Evolutionary conservation across 2,329 filamentous ascomycete genomes (phyloP).

Genomic region (Raffaelea ambrosiae): DNA sequence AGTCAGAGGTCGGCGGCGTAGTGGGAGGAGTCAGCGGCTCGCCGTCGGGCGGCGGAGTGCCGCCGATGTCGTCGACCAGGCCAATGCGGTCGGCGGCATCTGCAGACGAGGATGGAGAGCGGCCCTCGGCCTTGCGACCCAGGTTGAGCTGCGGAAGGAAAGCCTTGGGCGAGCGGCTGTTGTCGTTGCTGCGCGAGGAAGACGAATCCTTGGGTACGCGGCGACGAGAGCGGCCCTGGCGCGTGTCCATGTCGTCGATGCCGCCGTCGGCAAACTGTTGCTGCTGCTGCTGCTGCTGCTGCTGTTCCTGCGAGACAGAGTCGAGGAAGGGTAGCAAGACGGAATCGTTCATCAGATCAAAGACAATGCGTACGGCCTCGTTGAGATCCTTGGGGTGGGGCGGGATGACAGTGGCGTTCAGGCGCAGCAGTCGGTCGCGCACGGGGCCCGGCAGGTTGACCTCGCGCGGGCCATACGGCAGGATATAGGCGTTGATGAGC

Average conservation of each 20-base stretch:
- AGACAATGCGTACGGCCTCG: slow-evolving; percentile 77
- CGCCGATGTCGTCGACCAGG: slow-evolving; percentile 57
- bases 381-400: slow-evolving; percentile 69
- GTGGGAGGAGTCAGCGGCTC: slow-evolving; percentile 69
- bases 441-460: slow-evolving; percentile 85
- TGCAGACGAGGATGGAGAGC: slow-evolving; percentile 32
- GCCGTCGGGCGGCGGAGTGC: slow-evolving; percentile 43
- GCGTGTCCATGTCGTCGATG: background rate
- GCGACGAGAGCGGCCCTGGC: slow-evolving; percentile 29
- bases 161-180: slow-evolving; percentile 33
- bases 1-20: slow-evolving; percentile 58
- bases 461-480: slow-evolving; percentile 74
- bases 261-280: slow-evolving; percentile 10
- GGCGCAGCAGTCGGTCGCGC: slow-evolving; percentile 66
- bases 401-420: slow-evolving; percentile 51
- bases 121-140: slow-evolving; percentile 25
- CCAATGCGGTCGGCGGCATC: slow-evolving; percentile 41
- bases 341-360: slow-evolving; percentile 96
- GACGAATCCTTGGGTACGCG: slow-evolving; percentile 27
- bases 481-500: slow-evolving; percentile 82
- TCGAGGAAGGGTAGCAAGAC: slow-evolving; percentile 89
- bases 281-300: slow-evolving; percentile 5
- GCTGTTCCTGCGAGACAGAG: slow-evolving; percentile 26
- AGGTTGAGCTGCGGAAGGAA: slow-evolving; percentile 34
- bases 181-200: slow-evolving; percentile 23